Conservation (phyloP, 139 green algal genomes). For the Chlamydomonas eustigma region DNA sequence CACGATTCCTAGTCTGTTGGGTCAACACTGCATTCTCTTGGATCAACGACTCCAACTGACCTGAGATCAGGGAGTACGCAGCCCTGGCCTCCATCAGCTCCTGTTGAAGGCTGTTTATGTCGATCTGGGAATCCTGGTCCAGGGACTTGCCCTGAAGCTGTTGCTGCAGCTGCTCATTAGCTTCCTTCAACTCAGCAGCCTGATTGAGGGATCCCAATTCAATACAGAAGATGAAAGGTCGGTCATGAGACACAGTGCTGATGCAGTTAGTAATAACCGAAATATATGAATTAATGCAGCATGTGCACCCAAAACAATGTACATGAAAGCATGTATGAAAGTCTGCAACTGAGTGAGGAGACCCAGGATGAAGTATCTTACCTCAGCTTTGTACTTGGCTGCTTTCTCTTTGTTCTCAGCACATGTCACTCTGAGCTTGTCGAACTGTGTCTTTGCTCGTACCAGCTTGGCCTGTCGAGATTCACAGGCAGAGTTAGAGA, state of each 20-base stretch:
- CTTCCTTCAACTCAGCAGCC: neutral
- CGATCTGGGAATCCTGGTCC: neutral
- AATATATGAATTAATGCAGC: too few species aligned
- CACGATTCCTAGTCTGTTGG: neutral
- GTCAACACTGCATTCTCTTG: neutral
- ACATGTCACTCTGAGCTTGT: constrained; percentile 2
- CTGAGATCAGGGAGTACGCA: neutral
- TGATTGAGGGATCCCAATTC: neutral
- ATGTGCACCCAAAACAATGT: too few species aligned
- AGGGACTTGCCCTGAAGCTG: neutral
- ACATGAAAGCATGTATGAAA: too few species aligned
- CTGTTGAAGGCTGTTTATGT: neutral
- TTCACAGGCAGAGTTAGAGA: too few species aligned
- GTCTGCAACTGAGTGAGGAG: too few species aligned
- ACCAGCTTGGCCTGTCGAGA: constrained; percentile 3
- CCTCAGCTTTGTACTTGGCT: neutral
- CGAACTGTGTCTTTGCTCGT: constrained; percentile 1
- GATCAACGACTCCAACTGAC: neutral
- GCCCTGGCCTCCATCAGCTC: constrained; percentile 6
- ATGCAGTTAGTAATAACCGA: too few species aligned
- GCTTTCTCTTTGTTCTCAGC: neutral
- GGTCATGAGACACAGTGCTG: too few species aligned
- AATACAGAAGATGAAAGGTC: neutral
- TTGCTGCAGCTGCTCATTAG: constrained; percentile 4
- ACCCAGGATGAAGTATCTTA: too few species aligned